Conservation (phyloP, 2,329 filamentous ascomycete species). For the Fusarium buxicola region DNA sequence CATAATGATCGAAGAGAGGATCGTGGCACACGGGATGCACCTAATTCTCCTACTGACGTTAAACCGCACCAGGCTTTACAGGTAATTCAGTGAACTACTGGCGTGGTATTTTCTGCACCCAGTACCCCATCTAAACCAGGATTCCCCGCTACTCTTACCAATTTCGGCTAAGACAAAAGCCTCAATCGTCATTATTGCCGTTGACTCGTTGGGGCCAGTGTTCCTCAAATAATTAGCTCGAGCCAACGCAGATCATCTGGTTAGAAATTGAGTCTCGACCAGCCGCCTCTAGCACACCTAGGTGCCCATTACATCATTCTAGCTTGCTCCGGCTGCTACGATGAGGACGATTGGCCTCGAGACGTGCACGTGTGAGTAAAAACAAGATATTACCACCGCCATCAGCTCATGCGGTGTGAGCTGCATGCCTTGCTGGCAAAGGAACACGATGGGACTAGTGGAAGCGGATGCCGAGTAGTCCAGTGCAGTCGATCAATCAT, state of each 20-base stretch:
- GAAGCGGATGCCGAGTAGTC: no score
- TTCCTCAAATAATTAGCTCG: not conserved
- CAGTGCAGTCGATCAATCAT: no score
- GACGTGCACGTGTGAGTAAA: no score
- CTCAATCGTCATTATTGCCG: conserved; percentile 26
- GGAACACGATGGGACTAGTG: no score
- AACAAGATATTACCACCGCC: no score
- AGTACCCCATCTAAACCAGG: not conserved
- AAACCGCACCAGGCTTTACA: not conserved
- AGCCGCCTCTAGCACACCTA: not conserved
- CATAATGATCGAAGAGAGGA: no score
- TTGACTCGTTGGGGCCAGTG: conserved; percentile 1
- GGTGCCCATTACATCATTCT: conserved; percentile 28
- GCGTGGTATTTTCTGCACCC: not conserved
- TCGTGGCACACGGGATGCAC: no score
- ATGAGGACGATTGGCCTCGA: no score
- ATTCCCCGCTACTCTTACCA: conserved; percentile 25
- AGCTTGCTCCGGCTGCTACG: no score
- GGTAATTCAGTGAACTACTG: not conserved
- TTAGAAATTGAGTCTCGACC: conserved; percentile 16
- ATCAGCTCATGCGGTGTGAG: no score
- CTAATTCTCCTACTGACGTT: conserved; percentile 20
- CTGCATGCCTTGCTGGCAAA: no score
- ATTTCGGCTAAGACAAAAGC: conserved; percentile 19
- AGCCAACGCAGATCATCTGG: conserved; percentile 6